These are phyloP conservation scores for Nakataea oryzae DNA, from an alignment of 2,329 filamentous ascomycete genomes.

Conservation along the genomic window DNA sequence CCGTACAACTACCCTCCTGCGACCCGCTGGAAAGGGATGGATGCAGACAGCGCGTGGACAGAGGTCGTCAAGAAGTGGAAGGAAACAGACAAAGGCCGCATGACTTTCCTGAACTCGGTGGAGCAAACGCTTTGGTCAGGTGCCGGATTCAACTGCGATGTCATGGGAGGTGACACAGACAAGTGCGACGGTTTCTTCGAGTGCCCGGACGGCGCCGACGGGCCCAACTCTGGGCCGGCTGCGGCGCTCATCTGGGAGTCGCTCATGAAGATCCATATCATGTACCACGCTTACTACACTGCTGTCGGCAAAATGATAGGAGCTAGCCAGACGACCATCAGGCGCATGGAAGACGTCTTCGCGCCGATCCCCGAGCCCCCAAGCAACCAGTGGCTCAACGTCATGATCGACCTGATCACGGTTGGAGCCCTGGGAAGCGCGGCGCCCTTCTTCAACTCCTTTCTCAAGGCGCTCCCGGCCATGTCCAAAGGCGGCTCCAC, in stretches of 20 bases:
- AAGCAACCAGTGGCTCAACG: constrained; percentile 14
- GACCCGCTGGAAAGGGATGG: constrained; percentile 15
- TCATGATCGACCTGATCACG: constrained; percentile 18
- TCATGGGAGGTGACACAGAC: not conserved
- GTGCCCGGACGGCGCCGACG: constrained; percentile 1
- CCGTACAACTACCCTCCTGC: constrained; percentile 2
- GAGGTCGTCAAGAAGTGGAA: constrained; percentile 15
- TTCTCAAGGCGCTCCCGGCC: constrained; percentile 12
- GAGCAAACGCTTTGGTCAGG: not conserved
- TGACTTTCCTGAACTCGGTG: constrained; percentile 10
- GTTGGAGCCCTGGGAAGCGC: constrained; percentile 14
- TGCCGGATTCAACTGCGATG: not conserved
- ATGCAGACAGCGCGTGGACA: constrained; percentile 14
- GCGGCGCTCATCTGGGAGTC: constrained; percentile 12
- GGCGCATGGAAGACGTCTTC: constrained; percentile 15
- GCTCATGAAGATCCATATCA: constrained; percentile 7
- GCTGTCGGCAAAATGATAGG: constrained; percentile 7
- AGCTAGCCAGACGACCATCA: constrained; percentile 10
- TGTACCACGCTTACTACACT: constrained; percentile 8
- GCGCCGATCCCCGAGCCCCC: constrained; percentile 15
- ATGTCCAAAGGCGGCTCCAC: constrained; percentile 6
- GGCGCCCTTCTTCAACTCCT: constrained; percentile 17
- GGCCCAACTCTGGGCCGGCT: constrained; percentile 7
- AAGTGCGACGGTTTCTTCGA: constrained; percentile 5
- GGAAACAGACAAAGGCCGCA: constrained; percentile 4